Evolutionary conservation across 2,329 filamentous ascomycete genomes (phyloP).

Genomic region (Dactylellina parvicollis): DNA sequence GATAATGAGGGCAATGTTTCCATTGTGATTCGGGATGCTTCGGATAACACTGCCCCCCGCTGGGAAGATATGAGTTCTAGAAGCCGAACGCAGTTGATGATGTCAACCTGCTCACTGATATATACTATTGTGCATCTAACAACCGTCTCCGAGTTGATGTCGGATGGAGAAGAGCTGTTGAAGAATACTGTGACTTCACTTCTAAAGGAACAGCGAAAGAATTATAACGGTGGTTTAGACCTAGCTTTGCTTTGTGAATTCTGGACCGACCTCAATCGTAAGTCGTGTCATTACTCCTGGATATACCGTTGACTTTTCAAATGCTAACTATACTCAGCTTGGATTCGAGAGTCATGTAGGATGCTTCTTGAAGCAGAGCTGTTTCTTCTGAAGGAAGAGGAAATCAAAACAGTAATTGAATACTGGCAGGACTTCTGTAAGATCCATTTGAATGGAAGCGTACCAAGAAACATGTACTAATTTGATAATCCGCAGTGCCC

Average conservation of each 20-base stretch:
- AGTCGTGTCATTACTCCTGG: background rate
- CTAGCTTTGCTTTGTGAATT: conserved; percentile 37
- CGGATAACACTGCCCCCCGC: background rate
- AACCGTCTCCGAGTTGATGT: conserved; percentile 32
- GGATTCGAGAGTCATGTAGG: conserved; percentile 49
- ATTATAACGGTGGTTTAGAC: conserved; percentile 23
- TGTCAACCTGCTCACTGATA: conserved; percentile 39
- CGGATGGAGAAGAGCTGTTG: conserved; percentile 37
- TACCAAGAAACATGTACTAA: background rate
- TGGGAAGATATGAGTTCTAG: conserved; percentile 37
- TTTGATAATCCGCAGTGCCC: conserved; percentile 47
- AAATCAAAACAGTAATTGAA: conserved; percentile 38
- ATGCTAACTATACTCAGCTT: conserved; percentile 34
- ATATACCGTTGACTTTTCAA: background rate
- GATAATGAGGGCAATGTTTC: conserved; percentile 24
- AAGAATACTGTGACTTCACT: conserved; percentile 30
- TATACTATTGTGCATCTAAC: conserved; percentile 42
- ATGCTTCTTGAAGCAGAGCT: conserved; percentile 37
- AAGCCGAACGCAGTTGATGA: conserved; percentile 37
- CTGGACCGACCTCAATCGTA: conserved; percentile 43
- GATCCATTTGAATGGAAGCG: background rate
- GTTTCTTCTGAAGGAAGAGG: conserved; percentile 21
- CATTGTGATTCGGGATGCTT: conserved; percentile 23
- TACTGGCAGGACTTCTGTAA: conserved; percentile 56
- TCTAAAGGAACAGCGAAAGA: conserved; percentile 7